Conservation (phyloP, 805 yeast genomes). For the Candida boidinii region DNA sequence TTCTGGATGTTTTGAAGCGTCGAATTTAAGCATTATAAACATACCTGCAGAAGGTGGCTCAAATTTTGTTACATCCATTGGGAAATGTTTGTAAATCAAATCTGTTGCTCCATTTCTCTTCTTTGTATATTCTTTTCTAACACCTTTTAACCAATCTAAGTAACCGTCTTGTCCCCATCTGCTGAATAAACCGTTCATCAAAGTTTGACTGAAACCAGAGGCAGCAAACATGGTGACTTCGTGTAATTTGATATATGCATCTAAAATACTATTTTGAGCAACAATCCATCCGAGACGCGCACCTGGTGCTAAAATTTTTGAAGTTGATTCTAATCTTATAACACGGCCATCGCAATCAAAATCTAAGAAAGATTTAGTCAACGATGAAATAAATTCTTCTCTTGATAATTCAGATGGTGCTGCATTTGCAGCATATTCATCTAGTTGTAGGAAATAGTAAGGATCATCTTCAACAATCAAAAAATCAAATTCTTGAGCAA, state of each 20-base stretch:
- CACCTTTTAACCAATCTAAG: conserved; percentile 58
- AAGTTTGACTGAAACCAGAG: conserved; percentile 62
- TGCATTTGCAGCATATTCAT: conserved; percentile 34
- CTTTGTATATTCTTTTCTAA: conserved; percentile 52
- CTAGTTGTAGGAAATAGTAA: conserved; percentile 67
- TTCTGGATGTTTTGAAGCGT: too few species aligned
- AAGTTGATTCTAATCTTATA: conserved; percentile 67
- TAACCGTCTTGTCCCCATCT: conserved; percentile 58
- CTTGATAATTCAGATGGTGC: conserved; percentile 31
- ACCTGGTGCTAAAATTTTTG: conserved; percentile 77
- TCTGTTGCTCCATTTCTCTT: conserved; percentile 54
- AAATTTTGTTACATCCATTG: conserved; percentile 32
- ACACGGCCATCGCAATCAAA: conserved; percentile 74
- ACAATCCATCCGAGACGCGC: conserved; percentile 66
- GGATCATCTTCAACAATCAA: conserved; percentile 82
- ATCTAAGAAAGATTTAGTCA: conserved; percentile 57
- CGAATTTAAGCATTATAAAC: conserved; percentile 34
- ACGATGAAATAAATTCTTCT: conserved; percentile 38
- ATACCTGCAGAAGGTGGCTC: conserved; percentile 36
- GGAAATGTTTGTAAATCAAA: conserved; percentile 36
- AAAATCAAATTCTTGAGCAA: conserved; percentile 61
- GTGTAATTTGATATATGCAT: conserved; percentile 45
- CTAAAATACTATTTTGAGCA: conserved; percentile 48
- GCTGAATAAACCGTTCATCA: conserved; percentile 48
- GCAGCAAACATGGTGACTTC: conserved; percentile 71